These are phyloP conservation scores for Cunninghamia lanceolata DNA, from an alignment of 75 land plant genomes.

Conservation along the genomic window DNA sequence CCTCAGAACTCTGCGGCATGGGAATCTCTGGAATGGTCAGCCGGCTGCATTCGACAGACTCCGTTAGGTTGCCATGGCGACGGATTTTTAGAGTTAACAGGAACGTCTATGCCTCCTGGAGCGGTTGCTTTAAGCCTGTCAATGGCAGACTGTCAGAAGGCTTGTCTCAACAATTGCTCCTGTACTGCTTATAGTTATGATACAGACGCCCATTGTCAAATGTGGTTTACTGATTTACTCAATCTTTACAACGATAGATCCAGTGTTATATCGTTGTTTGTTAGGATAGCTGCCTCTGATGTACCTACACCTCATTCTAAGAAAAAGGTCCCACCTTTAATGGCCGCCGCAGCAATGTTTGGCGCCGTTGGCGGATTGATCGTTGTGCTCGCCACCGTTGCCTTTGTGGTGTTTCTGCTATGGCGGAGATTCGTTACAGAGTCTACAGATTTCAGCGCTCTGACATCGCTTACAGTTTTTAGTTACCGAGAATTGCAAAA, in stretches of 20 bases:
- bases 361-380: too few relatives aligned
- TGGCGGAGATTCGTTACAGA: too few relatives aligned
- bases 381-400: too few relatives aligned
- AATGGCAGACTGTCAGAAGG: not conserved
- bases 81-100: conserved; percentile 14
- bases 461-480: conserved; percentile 2
- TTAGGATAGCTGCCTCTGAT: not conserved
- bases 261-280: not conserved
- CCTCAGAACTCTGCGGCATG: conserved; percentile 15
- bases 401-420: too few relatives aligned
- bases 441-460: not conserved
- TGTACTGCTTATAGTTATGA: conserved; percentile 25
- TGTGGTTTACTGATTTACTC: not conserved
- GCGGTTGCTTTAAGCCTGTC: not conserved
- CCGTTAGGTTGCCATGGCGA: not conserved
- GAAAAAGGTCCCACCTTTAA: too few relatives aligned
- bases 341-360: too few relatives aligned
- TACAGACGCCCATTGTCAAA: not conserved
- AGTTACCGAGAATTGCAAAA: not conserved
- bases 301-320: not conserved
- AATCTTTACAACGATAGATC: not conserved
- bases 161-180: conserved; percentile 36
- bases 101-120: conserved; percentile 21
- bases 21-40: conserved; percentile 27
- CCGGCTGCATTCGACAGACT: conserved; percentile 31